Percentiles rank a stretch among this genome's conserved stretches.
phyloP scores from a whole-genome alignment of 495 filamentous ascomycete species.

The Aspergillus baeticus region DNA sequence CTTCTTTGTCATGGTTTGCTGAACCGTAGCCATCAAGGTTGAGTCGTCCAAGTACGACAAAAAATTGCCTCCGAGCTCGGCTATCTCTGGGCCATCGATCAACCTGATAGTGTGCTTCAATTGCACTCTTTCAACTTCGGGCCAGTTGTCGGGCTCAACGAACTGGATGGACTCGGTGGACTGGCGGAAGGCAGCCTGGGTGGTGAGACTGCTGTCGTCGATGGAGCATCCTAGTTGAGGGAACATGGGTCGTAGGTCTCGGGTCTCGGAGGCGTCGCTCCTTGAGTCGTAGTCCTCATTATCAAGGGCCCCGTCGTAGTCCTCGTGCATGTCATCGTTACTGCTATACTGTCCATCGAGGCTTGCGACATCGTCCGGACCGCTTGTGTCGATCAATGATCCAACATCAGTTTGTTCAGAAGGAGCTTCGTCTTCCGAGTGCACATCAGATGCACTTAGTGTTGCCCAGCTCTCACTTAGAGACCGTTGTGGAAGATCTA shows the following conservation, averaged over 20 bases:
- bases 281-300: constrained; percentile 25
- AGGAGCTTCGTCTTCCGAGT: constrained; percentile 45
- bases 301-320: constrained; percentile 29
- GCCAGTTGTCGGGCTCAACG: constrained; percentile 53
- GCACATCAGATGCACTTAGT: constrained; percentile 43
- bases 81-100: constrained; percentile 52
- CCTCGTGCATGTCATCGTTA: constrained; percentile 34
- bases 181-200: constrained; percentile 35
- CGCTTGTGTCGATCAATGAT: constrained; percentile 45
- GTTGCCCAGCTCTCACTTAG: constrained; percentile 51
- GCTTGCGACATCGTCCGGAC: constrained; percentile 47
- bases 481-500: constrained; percentile 27
- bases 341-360: constrained; percentile 42
- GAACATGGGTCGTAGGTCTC: constrained; percentile 44
- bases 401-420: constrained; percentile 46
- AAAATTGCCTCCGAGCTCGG: constrained; percentile 43
- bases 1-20: constrained; percentile 69
- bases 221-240: constrained; percentile 30
- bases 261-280: constrained; percentile 36
- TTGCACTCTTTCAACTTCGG: constrained; percentile 52
- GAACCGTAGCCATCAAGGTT: constrained; percentile 54
- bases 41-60: constrained; percentile 26
- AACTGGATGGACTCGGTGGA: constrained; percentile 57
- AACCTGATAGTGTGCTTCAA: constrained; percentile 63
- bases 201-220: constrained; percentile 44